Evolutionary conservation across 202 grass and related monocot species (phyloP).

Genomic region (Elaeis oleifera): DNA sequence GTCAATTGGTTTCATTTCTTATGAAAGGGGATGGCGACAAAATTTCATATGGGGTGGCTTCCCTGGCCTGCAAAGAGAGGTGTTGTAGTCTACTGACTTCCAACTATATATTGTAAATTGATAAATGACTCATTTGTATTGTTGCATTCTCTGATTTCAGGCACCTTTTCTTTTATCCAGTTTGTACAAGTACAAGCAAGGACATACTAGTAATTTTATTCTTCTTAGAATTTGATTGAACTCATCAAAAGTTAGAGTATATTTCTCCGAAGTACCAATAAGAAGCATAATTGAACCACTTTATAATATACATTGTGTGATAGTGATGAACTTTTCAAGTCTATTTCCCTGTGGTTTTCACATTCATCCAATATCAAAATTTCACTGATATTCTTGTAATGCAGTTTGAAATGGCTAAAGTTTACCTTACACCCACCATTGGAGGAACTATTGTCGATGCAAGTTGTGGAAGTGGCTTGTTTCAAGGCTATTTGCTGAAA

Average conservation of each 20-base stretch:
- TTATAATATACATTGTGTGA: too few species aligned
- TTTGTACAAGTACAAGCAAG: too few species aligned
- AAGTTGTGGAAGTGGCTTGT: slow-evolving; percentile 87
- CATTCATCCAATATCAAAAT: not conserved
- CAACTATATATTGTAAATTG: slow-evolving; percentile 2
- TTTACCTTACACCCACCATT: slow-evolving; percentile 47
- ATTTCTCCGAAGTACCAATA: too few species aligned
- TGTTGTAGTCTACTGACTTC: slow-evolving; percentile 29
- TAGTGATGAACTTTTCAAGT: too few species aligned
- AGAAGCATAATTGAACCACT: too few species aligned
- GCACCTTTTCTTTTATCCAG: too few species aligned
- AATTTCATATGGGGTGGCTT: slow-evolving; percentile 90
- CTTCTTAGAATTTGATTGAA: too few species aligned
- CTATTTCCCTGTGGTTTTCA: too few species aligned
- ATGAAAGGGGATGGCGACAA: slow-evolving; percentile 93
- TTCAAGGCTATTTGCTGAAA: slow-evolving; percentile 81
- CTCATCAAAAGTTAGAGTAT: too few species aligned
- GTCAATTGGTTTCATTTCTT: slow-evolving; percentile 75
- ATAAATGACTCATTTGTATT: not conserved
- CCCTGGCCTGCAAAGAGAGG: slow-evolving; percentile 77
- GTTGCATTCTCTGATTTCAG: too few species aligned
- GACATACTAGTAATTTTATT: too few species aligned
- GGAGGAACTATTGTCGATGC: slow-evolving; percentile 85
- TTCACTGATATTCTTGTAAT: slow-evolving; percentile 16
- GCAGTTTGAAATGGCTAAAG: slow-evolving; percentile 79